Conservation (phyloP, 75 land plant species). For the Selaginella tamariscina region DNA sequence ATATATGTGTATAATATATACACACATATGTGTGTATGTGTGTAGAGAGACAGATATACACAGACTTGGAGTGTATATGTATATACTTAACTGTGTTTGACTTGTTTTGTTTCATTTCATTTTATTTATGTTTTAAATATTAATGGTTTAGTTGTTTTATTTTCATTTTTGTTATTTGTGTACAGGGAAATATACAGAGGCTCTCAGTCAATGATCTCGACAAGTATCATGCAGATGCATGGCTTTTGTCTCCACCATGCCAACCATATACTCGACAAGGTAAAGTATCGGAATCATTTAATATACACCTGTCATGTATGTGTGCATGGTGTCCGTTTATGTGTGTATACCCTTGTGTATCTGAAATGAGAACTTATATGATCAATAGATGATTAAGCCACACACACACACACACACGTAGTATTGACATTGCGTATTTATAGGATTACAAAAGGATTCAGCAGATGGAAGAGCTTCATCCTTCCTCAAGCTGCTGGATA, state of each 20-base stretch:
- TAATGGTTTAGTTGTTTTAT: background rate
- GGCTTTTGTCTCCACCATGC: conserved; percentile 97
- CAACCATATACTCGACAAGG: conserved; percentile 99
- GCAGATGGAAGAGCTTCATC: conserved; percentile 80
- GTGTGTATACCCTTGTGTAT: no score
- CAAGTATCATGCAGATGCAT: conserved; percentile 56
- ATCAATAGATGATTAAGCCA: no score
- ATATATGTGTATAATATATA: no score
- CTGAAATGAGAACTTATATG: no score
- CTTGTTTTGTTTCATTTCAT: background rate
- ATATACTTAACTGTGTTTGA: no score
- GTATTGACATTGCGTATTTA: no score
- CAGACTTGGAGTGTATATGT: no score
- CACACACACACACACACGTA: no score
- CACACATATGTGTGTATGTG: no score
- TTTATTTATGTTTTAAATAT: background rate
- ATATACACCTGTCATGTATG: background rate
- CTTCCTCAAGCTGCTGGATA: conserved; percentile 74
- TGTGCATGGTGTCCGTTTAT: no score
- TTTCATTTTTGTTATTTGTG: background rate
- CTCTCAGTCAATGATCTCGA: conserved; percentile 61
- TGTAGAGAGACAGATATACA: no score
- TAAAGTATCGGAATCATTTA: conserved; percentile 11
- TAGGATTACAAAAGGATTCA: conserved; percentile 87
- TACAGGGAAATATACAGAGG: conserved; percentile 77